A percentile compares a stretch with the other conserved stretches of the same genome.
phyloP scores from a whole-genome alignment of 345 rosid genomes.

The Carallia pectinifolia region DNA sequence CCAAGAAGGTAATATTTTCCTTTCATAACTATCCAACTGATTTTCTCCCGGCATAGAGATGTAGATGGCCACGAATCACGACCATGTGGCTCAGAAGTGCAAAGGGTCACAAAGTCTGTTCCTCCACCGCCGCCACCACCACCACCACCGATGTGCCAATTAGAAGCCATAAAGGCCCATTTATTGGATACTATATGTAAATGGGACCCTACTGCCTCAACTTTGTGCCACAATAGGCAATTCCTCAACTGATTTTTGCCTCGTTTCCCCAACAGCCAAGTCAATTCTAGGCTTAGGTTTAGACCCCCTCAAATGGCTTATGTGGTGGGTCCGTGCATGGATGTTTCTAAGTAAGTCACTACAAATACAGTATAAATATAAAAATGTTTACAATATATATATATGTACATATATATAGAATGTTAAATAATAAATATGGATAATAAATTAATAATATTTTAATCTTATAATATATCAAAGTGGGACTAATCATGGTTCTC shows the following conservation, averaged over 20 bases:
- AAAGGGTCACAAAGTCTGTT: background rate
- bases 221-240: constrained; percentile 40
- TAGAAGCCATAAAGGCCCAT: background rate
- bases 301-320: background rate
- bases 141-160: background rate
- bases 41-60: too few relatives aligned
- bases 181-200: background rate
- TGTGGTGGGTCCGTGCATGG: constrained; percentile 12
- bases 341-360: too few relatives aligned
- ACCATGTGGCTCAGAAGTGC: background rate
- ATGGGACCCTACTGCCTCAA: constrained; percentile 31
- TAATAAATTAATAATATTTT: too few relatives aligned
- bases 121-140: background rate
- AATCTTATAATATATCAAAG: background rate
- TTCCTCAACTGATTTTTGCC: constrained; percentile 23
- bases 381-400: too few relatives aligned
- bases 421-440: background rate
- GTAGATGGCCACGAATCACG: background rate
- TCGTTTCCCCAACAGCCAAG: constrained; percentile 14
- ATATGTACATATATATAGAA: too few relatives aligned
- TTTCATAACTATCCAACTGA: too few relatives aligned
- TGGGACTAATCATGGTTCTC: constrained; percentile 31
- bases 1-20: too few relatives aligned
- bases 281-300: constrained; percentile 19
- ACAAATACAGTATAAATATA: too few relatives aligned